These are phyloP conservation scores for Peniophora sp. DNA, from an alignment of 1,284 basidiomycete genomes.

Conservation along the genomic window DNA sequence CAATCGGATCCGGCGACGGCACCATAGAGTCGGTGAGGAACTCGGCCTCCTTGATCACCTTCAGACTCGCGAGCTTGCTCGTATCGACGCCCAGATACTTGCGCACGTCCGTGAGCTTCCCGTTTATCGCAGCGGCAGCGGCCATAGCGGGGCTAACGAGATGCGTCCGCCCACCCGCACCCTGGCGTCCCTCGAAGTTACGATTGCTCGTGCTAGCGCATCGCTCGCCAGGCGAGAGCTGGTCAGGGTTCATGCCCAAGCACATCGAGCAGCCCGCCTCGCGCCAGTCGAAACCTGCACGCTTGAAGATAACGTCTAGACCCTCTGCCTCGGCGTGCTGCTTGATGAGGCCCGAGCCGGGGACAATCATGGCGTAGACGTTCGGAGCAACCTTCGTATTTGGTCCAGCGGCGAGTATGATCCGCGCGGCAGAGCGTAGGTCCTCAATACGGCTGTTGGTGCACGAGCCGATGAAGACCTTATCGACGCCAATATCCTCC, in stretches of 20 bases:
- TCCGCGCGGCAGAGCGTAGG: slow-evolving; percentile 81
- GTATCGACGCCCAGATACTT: slow-evolving; percentile 57
- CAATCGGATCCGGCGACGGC: slow-evolving; percentile 54
- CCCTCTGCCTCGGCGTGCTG: slow-evolving; percentile 94
- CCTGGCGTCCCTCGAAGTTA: slow-evolving; percentile 94
- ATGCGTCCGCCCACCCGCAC: slow-evolving; percentile 89
- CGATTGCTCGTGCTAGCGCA: slow-evolving; percentile 96
- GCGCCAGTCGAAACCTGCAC: slow-evolving; percentile 95
- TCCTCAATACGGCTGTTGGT: slow-evolving; percentile 97
- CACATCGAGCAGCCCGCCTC: slow-evolving; percentile 99
- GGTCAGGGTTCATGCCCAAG: slow-evolving; percentile 96
- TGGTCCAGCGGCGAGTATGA: slow-evolving; percentile 71
- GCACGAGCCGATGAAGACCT: slow-evolving; percentile 95
- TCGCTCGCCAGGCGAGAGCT: slow-evolving; percentile 83
- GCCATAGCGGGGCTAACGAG: slow-evolving; percentile 95
- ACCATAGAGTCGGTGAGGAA: slow-evolving; percentile 73
- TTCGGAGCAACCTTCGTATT: slow-evolving; percentile 74
- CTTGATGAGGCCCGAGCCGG: slow-evolving; percentile 91
- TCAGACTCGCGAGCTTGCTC: slow-evolving; percentile 47
- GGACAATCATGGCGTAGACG: slow-evolving; percentile 91
- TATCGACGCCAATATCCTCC: slow-evolving; percentile 83
- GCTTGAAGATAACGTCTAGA: slow-evolving; percentile 84
- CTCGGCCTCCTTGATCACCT: slow-evolving; percentile 57
- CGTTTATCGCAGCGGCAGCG: slow-evolving; percentile 87
- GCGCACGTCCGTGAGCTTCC: slow-evolving; percentile 84